phyloP scores from a whole-genome alignment of 1,284 basidiomycete genomes.

The Takashimella koratensis region DNA sequence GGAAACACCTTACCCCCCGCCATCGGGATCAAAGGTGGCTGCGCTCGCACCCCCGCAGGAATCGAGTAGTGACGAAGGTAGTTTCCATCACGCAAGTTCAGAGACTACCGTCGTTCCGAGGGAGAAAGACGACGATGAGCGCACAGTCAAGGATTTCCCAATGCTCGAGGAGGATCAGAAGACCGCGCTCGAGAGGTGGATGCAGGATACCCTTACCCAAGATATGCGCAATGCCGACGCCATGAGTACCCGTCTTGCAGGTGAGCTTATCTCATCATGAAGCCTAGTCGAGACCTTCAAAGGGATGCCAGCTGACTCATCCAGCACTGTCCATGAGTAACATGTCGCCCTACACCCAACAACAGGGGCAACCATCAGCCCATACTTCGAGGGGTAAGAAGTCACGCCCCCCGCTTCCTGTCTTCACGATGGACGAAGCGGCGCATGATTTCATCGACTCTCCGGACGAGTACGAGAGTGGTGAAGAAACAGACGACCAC shows the following conservation, averaged over 20 bases:
- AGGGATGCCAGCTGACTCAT: not conserved
- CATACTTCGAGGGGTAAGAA: not conserved
- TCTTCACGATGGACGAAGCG: not conserved
- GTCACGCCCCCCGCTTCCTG: not conserved
- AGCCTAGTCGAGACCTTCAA: too few species aligned
- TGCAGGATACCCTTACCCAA: conserved; percentile 15
- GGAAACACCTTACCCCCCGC: conserved; percentile 1
- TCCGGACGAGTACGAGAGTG: not conserved
- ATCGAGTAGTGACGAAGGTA: not conserved
- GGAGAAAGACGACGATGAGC: not conserved
- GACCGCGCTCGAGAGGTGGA: conserved; percentile 13
- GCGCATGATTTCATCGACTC: not conserved
- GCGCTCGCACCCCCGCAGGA: not conserved
- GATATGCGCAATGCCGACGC: conserved; percentile 13
- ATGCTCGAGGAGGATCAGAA: not conserved
- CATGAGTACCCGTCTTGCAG: conserved; percentile 22
- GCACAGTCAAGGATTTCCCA: not conserved
- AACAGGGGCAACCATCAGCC: not conserved
- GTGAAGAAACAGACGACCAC: too few species aligned
- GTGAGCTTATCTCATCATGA: conserved; percentile 14
- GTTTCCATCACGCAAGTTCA: not conserved
- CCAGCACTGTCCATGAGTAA: conserved; percentile 29
- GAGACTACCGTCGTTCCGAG: not conserved
- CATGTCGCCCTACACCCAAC: conserved; percentile 12
- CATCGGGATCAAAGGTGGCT: too few species aligned